phyloP scores from a whole-genome alignment of 2,329 filamentous ascomycete genomes.

The Waltergamsia citrina region DNA sequence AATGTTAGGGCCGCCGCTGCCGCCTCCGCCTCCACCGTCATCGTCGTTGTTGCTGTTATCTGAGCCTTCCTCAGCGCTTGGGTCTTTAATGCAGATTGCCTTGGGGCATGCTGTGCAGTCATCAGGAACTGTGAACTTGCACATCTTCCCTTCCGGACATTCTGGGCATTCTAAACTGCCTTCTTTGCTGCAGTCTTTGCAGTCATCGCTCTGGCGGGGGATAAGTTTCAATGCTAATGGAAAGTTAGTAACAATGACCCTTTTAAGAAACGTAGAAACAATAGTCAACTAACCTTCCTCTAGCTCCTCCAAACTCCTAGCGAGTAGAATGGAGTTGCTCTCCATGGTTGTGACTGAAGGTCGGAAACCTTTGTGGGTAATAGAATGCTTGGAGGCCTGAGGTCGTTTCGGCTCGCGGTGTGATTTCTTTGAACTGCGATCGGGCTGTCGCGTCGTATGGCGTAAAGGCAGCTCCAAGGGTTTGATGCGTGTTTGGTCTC shows the following conservation, averaged over 20 bases:
- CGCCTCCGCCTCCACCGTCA: not conserved
- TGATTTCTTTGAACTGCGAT: too few relatives aligned
- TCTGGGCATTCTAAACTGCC: conserved; percentile 39
- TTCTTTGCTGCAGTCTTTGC: conserved; percentile 31
- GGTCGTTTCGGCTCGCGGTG: too few relatives aligned
- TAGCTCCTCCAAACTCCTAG: too few relatives aligned
- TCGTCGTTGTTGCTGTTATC: conserved; percentile 5
- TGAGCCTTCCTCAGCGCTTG: conserved; percentile 9
- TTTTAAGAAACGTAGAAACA: too few relatives aligned
- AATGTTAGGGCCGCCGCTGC: conserved; percentile 46
- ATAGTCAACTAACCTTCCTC: too few relatives aligned
- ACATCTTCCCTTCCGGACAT: conserved; percentile 31
- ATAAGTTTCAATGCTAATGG: conserved; percentile 22
- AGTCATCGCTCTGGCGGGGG: conserved; percentile 23
- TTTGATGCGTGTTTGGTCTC: too few relatives aligned
- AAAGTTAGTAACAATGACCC: conserved; percentile 4
- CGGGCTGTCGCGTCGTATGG: too few relatives aligned
- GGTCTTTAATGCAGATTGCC: conserved; percentile 32
- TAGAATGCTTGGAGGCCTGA: too few relatives aligned
- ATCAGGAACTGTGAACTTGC: conserved; percentile 31
- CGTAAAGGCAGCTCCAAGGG: too few relatives aligned
- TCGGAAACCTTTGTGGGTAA: too few relatives aligned
- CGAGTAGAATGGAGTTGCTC: too few relatives aligned
- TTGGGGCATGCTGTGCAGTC: conserved; percentile 37
- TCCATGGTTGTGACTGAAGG: too few relatives aligned